Base-by-base conservation (phyloP, 2,329 filamentous ascomycete genomes). In the Neonectria punicea region DNA sequence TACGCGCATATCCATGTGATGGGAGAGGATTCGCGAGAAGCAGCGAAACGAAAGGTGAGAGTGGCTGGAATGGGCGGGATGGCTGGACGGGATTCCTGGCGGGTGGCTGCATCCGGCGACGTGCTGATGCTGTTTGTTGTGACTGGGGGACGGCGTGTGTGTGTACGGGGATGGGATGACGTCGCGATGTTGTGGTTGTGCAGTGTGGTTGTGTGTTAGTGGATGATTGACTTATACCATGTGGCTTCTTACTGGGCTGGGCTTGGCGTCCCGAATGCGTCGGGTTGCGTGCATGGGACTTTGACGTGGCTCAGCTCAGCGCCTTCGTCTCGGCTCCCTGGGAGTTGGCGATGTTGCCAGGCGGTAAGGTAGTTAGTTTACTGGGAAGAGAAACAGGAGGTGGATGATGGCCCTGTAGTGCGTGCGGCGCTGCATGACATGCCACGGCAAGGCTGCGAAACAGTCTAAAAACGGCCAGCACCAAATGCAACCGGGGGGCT, bases 71-170 rank as follows among this genome's bases (percentile, higher is more conserved):
- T 44, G 55, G 30, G 32, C 54, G 49, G 61, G 61, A 58, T 47
- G 49, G 20, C 32, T n/a, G 58, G 30, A 30, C 44, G 50, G 30
- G 28, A 55, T 32, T 49, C 46, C 30, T 34, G 39, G n/a, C 28
- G 36, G 34, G 60, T 62, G 53, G 60, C 60, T 57, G 53, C 59
- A 56, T 62, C 36, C 13, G 53, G 53, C 14, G 47, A 51, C n/a
- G 51, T 53, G 22, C 46, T 58, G 53, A 58, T 54, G 59, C 22
- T 22, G 22, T 22, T 53, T 30, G 36, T 22, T 28, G 58, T 28
- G 16, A 41, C 32, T 5, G 11, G 32, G 32, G 32, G 32, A 22
- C 13, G 9, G 13, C 32, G n/a, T 30, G 30, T 11, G 41, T 18
- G n/a, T 56, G 53, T 16, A 22, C 47, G 47, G 47, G 47, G 22